Evolutionary conservation across 129 eudicot species (phyloP).

Genomic region (Saussurea involucrata): DNA sequence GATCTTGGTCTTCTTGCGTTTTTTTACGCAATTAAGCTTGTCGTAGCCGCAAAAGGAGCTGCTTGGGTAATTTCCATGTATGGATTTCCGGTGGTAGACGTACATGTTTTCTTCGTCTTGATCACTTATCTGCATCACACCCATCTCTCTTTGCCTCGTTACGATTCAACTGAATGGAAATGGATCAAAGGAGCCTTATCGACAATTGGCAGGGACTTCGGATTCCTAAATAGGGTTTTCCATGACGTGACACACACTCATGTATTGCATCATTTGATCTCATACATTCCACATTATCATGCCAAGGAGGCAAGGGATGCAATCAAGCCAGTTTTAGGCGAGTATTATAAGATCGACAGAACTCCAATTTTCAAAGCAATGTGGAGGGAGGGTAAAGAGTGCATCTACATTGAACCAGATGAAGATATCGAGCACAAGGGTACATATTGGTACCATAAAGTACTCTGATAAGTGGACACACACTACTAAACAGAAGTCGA

Average conservation of each 20-base stretch:
- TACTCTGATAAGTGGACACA: no score
- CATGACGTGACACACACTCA: constrained; percentile 45
- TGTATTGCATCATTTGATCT: constrained; percentile 39
- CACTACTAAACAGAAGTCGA: no score
- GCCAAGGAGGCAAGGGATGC: constrained; percentile 45
- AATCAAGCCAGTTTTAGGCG: constrained; percentile 38
- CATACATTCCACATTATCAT: constrained; percentile 46
- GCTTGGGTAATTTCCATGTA: constrained; percentile 35
- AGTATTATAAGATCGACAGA: constrained; percentile 38
- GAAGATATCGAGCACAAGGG: constrained; percentile 31
- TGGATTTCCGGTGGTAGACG: constrained; percentile 31
- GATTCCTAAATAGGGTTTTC: constrained; percentile 34
- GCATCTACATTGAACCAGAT: constrained; percentile 41
- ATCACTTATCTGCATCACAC: constrained; percentile 44
- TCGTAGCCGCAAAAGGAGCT: constrained; percentile 29
- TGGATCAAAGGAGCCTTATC: constrained; percentile 28
- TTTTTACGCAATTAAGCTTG: constrained; percentile 22
- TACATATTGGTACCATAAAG: constrained; percentile 32
- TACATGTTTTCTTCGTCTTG: constrained; percentile 27
- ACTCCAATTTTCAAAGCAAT: constrained; percentile 42
- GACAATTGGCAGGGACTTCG: constrained; percentile 38
- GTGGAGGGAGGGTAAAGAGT: constrained; percentile 35
- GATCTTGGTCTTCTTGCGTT: constrained; percentile 35
- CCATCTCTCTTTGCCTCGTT: constrained; percentile 36
- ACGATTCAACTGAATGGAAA: constrained; percentile 42